Evolutionary conservation across 1,284 basidiomycete species (phyloP), one percentile per base, ranked within the genome.

Genomic region (Apiotrichum brassicae): DNA sequence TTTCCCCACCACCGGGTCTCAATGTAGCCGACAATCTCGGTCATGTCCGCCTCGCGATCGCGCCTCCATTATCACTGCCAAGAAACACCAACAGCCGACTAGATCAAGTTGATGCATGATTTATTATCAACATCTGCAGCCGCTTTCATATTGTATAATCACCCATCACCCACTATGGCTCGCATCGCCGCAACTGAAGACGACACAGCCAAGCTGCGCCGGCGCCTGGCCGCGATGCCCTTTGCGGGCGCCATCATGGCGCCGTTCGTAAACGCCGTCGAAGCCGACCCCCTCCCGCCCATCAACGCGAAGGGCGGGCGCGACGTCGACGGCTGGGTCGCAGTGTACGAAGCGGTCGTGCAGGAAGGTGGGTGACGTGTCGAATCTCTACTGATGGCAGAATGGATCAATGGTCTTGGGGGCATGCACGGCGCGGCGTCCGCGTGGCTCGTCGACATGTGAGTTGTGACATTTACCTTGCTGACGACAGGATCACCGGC

Each of bases 371-470:
- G 26, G 46, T 47, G 22, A 24, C 25, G 23, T 20, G n/a, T 63
- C 12, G 9, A 34, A n/a, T 7, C 13, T 11, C 7, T 34, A 12
- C 44, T 46, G 35, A 41, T 16, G 11, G 16, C 11, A 65, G 65
- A 58, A 11, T 65, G 64, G 66, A 48, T 56, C 5, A 68, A 68
- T 43, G 45, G 53, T 11, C 43, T 55, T 12, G 58, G 57, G 1
- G 58, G 44, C 1, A 36, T 68, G 49, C 66, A 68, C 48, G 66
- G 66, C 13, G 66, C 62, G 6, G 63, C 62, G 3, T 43, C 58
- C 1, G 49, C 56, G 12, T 68, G 57, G 57, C 49, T 68, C 14
- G 52, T 66, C 11, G 66, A 68, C 53, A 61, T 57, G 66, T 68
- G 44, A 37, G 64, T 35, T 9, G 12, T 20, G 25, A 14, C 22